Conservation (phyloP, 768 basidiomycete species). For the Clitopilus hobsonii region DNA sequence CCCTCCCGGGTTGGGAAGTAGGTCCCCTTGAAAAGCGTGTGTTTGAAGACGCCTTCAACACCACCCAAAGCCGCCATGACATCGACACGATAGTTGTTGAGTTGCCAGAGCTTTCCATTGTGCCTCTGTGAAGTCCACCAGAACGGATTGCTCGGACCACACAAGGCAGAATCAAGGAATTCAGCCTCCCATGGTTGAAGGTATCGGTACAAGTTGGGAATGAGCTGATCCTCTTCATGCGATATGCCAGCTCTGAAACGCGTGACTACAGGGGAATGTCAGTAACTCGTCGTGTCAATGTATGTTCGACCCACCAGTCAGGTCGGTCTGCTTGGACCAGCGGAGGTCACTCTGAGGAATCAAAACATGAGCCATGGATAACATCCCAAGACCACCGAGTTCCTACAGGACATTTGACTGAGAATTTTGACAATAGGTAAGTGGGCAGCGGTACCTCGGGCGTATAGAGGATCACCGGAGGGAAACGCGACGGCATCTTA, state of each 20-base stretch:
- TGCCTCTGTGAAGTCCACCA: slow-evolving; percentile 99
- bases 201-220: slow-evolving; percentile 96
- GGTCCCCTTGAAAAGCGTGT: slow-evolving; percentile 96
- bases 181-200: slow-evolving; percentile 97
- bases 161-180: slow-evolving; percentile 96
- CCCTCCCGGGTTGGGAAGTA: slow-evolving; percentile 98
- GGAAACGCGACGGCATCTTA: slow-evolving; percentile 99
- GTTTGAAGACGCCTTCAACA: slow-evolving; percentile 95
- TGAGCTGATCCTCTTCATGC: slow-evolving; percentile 90
- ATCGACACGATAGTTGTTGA: slow-evolving; percentile 98
- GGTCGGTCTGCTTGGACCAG: slow-evolving; percentile 98
- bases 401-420: slow-evolving; percentile 42
- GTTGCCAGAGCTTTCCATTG: slow-evolving; percentile 93
- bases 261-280: slow-evolving; percentile 51
- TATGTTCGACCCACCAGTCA: slow-evolving; percentile 70
- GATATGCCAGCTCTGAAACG: slow-evolving; percentile 99
- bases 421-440: neutral
- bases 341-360: slow-evolving; percentile 97
- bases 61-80: slow-evolving; percentile 97
- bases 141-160: slow-evolving; percentile 98
- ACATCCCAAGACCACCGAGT: slow-evolving; percentile 96
- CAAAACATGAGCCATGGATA: slow-evolving; percentile 98
- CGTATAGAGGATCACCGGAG: slow-evolving; percentile 93
- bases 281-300: too few relatives aligned
- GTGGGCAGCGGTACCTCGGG: slow-evolving; percentile 58